Evolutionary conservation across 108 stramenopile genomes (phyloP).

Genomic region (Nitzschia sp.): DNA sequence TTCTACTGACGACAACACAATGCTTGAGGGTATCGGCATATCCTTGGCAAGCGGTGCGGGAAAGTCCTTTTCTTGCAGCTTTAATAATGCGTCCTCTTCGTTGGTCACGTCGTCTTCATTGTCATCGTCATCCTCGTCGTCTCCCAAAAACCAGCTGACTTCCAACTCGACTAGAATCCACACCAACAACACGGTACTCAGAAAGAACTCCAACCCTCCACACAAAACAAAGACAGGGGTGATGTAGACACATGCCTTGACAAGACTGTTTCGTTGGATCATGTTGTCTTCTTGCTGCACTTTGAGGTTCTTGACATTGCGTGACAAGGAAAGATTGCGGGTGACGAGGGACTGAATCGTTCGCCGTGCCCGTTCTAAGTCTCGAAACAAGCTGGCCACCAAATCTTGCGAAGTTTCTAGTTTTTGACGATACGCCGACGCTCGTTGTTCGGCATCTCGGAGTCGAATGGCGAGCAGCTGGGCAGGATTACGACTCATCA

Average conservation of each 20-base stretch:
- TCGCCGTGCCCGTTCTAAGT: conserved; percentile 7
- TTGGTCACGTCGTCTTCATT: background rate
- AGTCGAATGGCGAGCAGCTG: background rate
- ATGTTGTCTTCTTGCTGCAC: conserved; percentile 24
- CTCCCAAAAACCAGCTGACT: conserved; percentile 8
- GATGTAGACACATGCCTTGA: conserved; percentile 23
- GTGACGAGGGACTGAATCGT: conserved; percentile 2
- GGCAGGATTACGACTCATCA: background rate
- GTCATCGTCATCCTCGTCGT: conserved; percentile 15
- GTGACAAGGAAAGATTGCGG: background rate
- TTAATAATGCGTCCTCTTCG: conserved; percentile 11
- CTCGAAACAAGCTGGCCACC: conserved; percentile 15
- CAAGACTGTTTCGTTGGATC: conserved; percentile 23
- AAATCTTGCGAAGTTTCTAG: conserved; percentile 9
- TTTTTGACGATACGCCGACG: background rate
- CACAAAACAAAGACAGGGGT: conserved; percentile 25
- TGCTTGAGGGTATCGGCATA: background rate
- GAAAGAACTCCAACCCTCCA: conserved; percentile 25
- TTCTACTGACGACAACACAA: background rate
- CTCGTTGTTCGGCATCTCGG: conserved; percentile 3
- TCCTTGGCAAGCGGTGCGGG: background rate
- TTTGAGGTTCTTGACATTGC: conserved; percentile 22
- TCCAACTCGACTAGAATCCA: conserved; percentile 31
- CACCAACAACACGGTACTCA: conserved; percentile 23
- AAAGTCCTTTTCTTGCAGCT: background rate